Evolutionary conservation across 1,284 basidiomycete genomes (phyloP), one percentile per base, ranked within the genome.

Genomic region (Cryptococcus wingfieldii): DNA sequence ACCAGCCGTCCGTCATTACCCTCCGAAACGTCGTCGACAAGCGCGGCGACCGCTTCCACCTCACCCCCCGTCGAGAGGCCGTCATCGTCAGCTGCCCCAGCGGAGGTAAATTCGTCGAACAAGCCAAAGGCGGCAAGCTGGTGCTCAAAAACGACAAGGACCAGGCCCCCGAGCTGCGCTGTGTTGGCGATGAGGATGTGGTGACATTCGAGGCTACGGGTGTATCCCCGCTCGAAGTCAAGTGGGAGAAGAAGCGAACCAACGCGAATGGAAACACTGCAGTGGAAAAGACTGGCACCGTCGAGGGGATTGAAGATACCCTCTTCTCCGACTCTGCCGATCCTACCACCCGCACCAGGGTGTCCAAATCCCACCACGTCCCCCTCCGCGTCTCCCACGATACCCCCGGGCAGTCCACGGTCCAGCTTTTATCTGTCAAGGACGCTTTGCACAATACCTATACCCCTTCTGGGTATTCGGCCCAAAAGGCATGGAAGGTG

Each of bases 41-140:
- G n/a, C 83, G 83, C 1, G 83, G 83, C 38, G 82, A 67, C 82
- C 84, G 60, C 79, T 88, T 70, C 74, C 88, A 64, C 44, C 79
- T 84, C 39, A 82, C 84, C 0, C 66, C 73, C 43, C 82, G 84
- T 16, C 79, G 82, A n/a, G 83, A 87, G 55, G 81, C 89, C n/a
- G 82, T 84, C 0, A 78, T 95, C 52, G 86, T 86, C 9, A 88
- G 89, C 19, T 96, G 92, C 70, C 92, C 92, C 1, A 80, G 79
- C 5, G 90, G 78, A 79, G 38, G 74, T 3, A 58, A 67, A 14
- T 70, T 77, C 52, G 58, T 65, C 6, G 47, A 61, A 13, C 58
- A 62, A 27, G 46, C 62, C 14, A 44, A 61, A 7, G 55, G 58
- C 19, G 60, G 65, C 38, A 62, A 63, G 48, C 16, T 67, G n/a